Conservation (phyloP, 2,329 filamentous ascomycete genomes). For the Ceratocystis cacaofunesta region DNA sequence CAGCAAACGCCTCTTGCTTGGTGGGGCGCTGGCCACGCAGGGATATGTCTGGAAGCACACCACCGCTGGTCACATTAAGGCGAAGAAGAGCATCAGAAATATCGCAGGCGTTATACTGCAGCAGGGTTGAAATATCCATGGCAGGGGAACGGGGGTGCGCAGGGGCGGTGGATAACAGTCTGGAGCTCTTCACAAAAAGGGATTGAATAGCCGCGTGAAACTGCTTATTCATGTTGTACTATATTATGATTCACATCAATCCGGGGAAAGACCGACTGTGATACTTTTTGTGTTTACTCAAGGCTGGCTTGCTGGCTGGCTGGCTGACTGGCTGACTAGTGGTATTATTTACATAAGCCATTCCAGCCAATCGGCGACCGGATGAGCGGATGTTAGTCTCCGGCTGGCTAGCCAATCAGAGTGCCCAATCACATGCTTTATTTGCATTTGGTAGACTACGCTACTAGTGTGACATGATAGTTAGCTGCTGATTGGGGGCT, state of each 20-base stretch:
- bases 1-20: constrained; percentile 19
- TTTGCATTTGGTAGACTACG: too few relatives aligned
- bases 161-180: background rate
- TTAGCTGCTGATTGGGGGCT: too few relatives aligned
- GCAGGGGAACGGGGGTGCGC: background rate
- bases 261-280: too few relatives aligned
- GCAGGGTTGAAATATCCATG: constrained; percentile 19
- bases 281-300: too few relatives aligned
- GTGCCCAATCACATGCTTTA: background rate
- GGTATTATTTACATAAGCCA: too few relatives aligned
- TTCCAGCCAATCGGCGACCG: background rate
- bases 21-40: constrained; percentile 20
- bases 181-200: too few relatives aligned
- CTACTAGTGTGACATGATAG: too few relatives aligned
- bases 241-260: too few relatives aligned
- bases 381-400: background rate
- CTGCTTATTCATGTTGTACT: too few relatives aligned
- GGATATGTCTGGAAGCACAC: constrained; percentile 46
- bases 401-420: background rate
- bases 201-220: too few relatives aligned
- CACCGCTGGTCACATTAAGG: constrained; percentile 49
- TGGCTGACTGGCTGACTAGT: too few relatives aligned
- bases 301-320: too few relatives aligned
- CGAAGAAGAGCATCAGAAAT: constrained; percentile 60
- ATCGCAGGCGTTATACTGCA: constrained; percentile 36